phyloP scores from a whole-genome alignment of 2,329 filamentous ascomycete genomes.

The Monosporascus sp. region DNA sequence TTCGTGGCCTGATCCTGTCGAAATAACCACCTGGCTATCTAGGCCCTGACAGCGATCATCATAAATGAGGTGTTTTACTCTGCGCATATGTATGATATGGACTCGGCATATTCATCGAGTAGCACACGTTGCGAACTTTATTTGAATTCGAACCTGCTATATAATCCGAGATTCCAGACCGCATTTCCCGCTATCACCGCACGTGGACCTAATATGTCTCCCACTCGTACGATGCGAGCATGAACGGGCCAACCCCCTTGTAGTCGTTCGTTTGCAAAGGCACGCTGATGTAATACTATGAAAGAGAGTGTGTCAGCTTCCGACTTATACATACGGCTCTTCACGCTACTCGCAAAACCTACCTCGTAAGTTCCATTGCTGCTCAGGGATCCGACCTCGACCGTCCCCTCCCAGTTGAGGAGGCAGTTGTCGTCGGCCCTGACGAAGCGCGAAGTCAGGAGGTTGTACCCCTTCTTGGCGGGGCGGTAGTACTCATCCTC shows the following conservation, averaged over 20 bases:
- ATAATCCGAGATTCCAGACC: too few species aligned
- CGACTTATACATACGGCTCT: background rate
- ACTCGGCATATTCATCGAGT: too few species aligned
- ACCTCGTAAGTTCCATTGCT: constrained; percentile 46
- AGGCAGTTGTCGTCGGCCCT: constrained; percentile 40
- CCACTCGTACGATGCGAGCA: constrained; percentile 33
- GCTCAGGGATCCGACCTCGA: constrained; percentile 44
- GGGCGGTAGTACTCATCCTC: constrained; percentile 28
- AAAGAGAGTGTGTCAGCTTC: background rate
- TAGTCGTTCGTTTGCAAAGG: constrained; percentile 32
- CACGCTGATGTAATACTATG: constrained; percentile 37
- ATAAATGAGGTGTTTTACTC: too few species aligned
- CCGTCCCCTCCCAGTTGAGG: constrained; percentile 46
- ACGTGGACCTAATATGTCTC: constrained; percentile 10
- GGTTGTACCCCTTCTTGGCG: constrained; percentile 38
- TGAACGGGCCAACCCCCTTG: constrained; percentile 35
- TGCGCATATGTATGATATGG: too few species aligned
- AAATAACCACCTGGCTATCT: too few species aligned
- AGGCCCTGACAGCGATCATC: too few species aligned
- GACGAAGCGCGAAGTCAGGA: constrained; percentile 41
- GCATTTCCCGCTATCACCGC: too few species aligned
- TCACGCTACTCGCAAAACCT: constrained; percentile 12
- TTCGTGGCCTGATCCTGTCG: too few species aligned
- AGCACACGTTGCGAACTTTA: too few species aligned
- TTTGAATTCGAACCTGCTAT: too few species aligned